These are phyloP conservation scores for Oxyria digyna DNA, from an alignment of 148 eudicot genomes.

Conservation along the genomic window DNA sequence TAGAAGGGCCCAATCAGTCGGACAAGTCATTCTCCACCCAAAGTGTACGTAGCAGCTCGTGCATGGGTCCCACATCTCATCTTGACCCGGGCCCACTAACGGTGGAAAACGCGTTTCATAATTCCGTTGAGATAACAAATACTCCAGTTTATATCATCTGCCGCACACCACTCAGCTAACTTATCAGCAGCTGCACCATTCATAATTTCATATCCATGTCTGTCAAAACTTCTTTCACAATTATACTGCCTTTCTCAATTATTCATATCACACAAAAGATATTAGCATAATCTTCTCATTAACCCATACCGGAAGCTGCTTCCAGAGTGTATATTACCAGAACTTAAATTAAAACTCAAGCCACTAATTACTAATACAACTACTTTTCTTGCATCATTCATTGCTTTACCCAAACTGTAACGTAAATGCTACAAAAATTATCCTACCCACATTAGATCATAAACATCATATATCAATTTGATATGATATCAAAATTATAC, in stretches of 20 bases:
- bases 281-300: no score
- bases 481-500: no score
- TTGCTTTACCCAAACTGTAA: not conserved
- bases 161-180: not conserved
- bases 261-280: no score
- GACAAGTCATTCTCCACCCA: not conserved
- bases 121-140: not conserved
- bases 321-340: no score
- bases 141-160: not conserved
- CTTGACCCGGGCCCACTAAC: not conserved
- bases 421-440: not conserved
- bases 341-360: not conserved
- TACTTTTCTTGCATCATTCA: not conserved
- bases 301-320: no score
- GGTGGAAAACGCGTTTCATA: not conserved
- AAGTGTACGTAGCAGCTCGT: no score
- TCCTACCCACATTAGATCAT: no score
- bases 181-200: not conserved
- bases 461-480: no score
- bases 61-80: not conserved
- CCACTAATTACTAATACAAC: not conserved
- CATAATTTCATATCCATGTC: not conserved
- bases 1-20: not conserved
- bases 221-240: no score
- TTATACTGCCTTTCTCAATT: not conserved